Evolutionary conservation across 208 protist genomes (phyloP), one percentile per base, ranked within the genome.

Genomic region (Leishmania gerbilli): DNA sequence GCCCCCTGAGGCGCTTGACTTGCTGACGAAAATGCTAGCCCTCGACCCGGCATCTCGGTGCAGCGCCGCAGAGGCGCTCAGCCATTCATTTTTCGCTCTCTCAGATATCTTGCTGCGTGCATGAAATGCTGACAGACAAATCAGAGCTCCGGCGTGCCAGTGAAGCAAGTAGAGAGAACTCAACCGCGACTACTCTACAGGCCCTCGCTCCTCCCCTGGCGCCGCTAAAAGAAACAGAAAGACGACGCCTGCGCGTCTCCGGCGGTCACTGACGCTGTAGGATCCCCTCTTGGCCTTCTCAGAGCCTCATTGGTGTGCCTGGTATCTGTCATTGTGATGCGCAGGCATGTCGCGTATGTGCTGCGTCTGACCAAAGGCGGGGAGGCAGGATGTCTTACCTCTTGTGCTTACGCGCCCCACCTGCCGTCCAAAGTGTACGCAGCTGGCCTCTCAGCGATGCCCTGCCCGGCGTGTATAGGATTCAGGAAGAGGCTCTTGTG

Each of bases 11-110:
- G 92, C 88, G 1, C 60, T 96, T 13, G 86, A 94, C 79, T 77
- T 97, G 13, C 76, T 98, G 31, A 49, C 68, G 2, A 40, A 68
- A 31, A 76, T 98, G 64, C 81, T 98, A 0, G 74, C 62, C 58
- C 82, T 97, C 1, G 74, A 97, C 58, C 92, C 93, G 2, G n/a
- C 31, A n/a, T 58, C 74, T 6, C 86, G 96, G 31, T 56, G 84
- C 34, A 90, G 80, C 45, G 91, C 96, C 1, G 77, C 55, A 8
- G 84, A 89, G 34, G 91, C 93, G 0, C 85, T 97, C 34, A 67
- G 42, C 24, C 93, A 98, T 65, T 82, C 86, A 21, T 97, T 91
- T 77, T 96, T 89, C 47, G 37, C 56, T 37, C 64, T 85, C 40
- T 21, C 74, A 74, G 7, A 53, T 13, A 31, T 17, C 45, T 24